Base-by-base conservation (phyloP, 2,329 filamentous ascomycete species). In the Tolypocladium sp. region DNA sequence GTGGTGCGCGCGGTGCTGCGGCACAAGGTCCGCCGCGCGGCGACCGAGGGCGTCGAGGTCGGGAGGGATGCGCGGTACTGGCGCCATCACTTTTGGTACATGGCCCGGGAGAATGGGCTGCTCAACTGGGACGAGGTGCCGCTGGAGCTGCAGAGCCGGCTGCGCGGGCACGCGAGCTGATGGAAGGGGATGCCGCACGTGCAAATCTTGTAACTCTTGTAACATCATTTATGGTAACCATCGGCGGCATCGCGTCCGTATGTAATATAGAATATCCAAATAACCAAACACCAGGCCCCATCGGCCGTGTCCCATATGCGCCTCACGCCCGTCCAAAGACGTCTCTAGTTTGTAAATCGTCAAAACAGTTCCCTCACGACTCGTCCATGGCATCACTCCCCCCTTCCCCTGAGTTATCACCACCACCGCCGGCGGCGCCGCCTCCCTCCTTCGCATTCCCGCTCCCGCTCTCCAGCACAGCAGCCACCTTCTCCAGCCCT, bases 401-500 rank as follows among this genome's bases (percentile, higher is more conserved):
- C 42, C 30, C 40, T n/a, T 44, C 57, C 25, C 25, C 38, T 3
- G 54, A 41, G 27, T 37, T n/a, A 54, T 22, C 22, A 55, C 46
- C 22, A 53, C 33, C 22, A 55, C 51, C 40, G 58, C 60, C 37
- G 10, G n/a, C n/a, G n/a, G n/a, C n/a, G n/a, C n/a, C n/a, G n/a
- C n/a, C n/a, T n/a, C 57, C 56, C 25, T 51, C 27, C 6, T 51
- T 25, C 15, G 15, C 25, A 2, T 3, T 15, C 17, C 13, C 46
- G 15, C 46, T 9, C 8, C 54, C 38, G 17, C 22, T 61, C 53
- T 74, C 77, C 35, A 86, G 67, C 56, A 81, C 66, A 4, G 72
- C 69, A 30, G 79, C 77, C 3, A 83, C 72, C 57, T 68, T 74
- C 68, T 87, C 84, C 62, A 87, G 62, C 9, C 79, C 79, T 62